These are phyloP conservation scores for Macroventuria anomochaeta DNA, from an alignment of 2,329 filamentous ascomycete genomes.

Conservation along the genomic window DNA sequence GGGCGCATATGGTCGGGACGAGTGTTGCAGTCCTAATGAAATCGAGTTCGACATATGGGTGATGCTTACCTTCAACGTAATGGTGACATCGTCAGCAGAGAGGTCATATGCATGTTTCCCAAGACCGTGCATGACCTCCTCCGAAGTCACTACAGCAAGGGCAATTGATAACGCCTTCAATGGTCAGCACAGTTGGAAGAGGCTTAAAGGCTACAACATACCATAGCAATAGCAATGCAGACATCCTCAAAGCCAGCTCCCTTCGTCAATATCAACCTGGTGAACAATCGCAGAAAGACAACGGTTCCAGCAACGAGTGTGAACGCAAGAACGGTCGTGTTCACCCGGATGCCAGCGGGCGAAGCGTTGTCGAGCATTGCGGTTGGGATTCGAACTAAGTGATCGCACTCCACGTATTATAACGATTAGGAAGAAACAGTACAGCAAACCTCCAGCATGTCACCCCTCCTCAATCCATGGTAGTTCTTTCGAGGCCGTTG, in stretches of 20 bases:
- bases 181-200: conserved; percentile 10
- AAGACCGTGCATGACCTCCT: conserved; percentile 43
- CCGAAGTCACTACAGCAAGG: conserved; percentile 34
- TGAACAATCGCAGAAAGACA: conserved; percentile 43
- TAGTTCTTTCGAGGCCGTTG: not conserved
- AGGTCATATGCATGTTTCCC: conserved; percentile 29
- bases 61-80: conserved; percentile 23
- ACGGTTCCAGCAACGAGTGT: conserved; percentile 39
- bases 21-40: not conserved
- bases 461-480: conserved; percentile 17
- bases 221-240: conserved; percentile 42
- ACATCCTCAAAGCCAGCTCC: conserved; percentile 40
- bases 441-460: conserved; percentile 18
- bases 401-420: conserved; percentile 11
- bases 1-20: too few relatives aligned
- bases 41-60: not conserved
- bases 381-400: conserved; percentile 1
- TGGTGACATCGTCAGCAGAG: conserved; percentile 1
- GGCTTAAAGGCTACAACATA: conserved; percentile 16
- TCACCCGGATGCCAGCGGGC: conserved; percentile 40
- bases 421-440: conserved; percentile 2
- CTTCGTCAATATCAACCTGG: conserved; percentile 32
- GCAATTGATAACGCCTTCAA: conserved; percentile 34
- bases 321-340: conserved; percentile 40
- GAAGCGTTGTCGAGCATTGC: conserved; percentile 27